These are phyloP conservation scores for Nakaseomyces uthaithaninus DNA, from an alignment of 1,139 yeast genomes.

Conservation along the genomic window DNA sequence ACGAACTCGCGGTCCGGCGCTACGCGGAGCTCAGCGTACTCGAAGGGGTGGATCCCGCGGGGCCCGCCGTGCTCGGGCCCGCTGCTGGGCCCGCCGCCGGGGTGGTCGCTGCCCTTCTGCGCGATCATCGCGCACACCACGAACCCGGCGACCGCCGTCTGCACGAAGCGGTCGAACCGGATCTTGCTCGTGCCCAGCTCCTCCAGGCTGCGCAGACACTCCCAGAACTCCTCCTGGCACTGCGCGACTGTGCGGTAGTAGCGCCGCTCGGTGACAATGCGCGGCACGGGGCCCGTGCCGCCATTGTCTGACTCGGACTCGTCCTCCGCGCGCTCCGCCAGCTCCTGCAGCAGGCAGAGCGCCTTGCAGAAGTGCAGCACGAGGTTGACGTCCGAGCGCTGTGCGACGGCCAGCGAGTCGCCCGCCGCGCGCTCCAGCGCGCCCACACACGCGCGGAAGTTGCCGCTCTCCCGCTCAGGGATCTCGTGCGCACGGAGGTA, in stretches of 20 bases:
- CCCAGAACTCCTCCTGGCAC: slow-evolving; percentile 4
- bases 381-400: slow-evolving; percentile 2
- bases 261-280: not conserved
- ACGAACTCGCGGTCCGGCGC: slow-evolving; percentile 14
- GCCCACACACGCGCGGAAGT: not conserved
- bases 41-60: slow-evolving; percentile 25
- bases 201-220: slow-evolving; percentile 3
- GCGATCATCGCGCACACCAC: slow-evolving; percentile 1
- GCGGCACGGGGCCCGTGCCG: not conserved
- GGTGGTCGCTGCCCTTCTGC: not conserved
- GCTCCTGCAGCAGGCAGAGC: not conserved
- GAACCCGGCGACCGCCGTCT: slow-evolving; percentile 1
- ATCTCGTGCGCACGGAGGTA: not conserved
- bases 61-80: not conserved
- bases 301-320: too few species aligned
- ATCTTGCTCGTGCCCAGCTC: slow-evolving; percentile 3
- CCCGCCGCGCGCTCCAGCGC: not conserved
- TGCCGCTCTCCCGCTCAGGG: not conserved
- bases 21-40: slow-evolving; percentile 25
- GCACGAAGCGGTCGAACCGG: slow-evolving; percentile 2
- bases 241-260: not conserved
- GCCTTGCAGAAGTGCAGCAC: slow-evolving; percentile 2
- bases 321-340: slow-evolving; percentile 3
- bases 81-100: not conserved
- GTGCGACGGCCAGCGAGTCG: slow-evolving; percentile 1